Evolutionary conservation across 1,139 yeast genomes (phyloP), one percentile per base, ranked within the genome.

Genomic region (Saccharomyces pastorianus): DNA sequence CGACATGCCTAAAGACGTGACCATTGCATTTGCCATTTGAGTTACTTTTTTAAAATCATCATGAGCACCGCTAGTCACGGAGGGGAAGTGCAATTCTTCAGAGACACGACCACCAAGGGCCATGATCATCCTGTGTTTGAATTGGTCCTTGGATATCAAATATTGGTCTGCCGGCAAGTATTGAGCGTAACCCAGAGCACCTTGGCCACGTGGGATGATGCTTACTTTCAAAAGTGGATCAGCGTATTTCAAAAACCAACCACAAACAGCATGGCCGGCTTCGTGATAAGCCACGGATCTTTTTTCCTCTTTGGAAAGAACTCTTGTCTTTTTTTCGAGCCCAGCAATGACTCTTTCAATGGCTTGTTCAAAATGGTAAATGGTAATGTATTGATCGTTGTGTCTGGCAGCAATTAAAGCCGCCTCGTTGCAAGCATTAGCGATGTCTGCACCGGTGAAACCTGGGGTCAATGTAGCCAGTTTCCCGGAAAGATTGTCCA

Each of bases 21-120:
- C 97, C 98, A 93, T 93, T 26, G 88, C 82, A 57, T 85, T 86
- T 5, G 99, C 99, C 81, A 93, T 88, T 59, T 82, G 82, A 1
- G 98, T 93, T 14, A 93, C 96, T 71, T 93, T 91, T 69, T 90
- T 89, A 76, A 93, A 93, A 69, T 93, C 99, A 68, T 93, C 97
- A 53, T 88, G 84, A 0, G 96, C 99, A 59, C 99, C 99, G 55
- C 95, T 84, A 3, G 98, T 91, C 20, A 93, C 96, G 4, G 91
- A 82, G 47, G 81, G 80, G 70, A 93, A 93, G 70, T 91, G 90
- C 49, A 93, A 72, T 72, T 93, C 98, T 72, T 93, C 99, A 47
- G 96, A 85, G 2, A 93, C 97, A 64, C 99, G 17, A 2, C 17
- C 17, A 17, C 17, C 17, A 17, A 17, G 17, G 2, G 17, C 17